These are phyloP conservation scores for Xylaria longipes DNA, from an alignment of 495 filamentous ascomycete species.

Conservation along the genomic window DNA sequence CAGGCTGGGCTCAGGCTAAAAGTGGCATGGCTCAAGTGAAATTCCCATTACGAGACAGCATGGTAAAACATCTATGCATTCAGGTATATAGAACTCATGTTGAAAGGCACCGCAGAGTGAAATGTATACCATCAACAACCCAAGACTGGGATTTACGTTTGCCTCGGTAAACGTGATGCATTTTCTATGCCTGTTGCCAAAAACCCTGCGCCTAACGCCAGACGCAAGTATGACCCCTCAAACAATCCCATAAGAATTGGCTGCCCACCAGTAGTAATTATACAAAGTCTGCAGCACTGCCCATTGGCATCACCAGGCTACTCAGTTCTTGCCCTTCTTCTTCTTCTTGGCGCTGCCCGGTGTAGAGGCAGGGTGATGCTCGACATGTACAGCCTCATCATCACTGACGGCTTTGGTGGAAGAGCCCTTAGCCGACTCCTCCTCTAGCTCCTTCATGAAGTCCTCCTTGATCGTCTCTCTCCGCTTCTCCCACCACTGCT, in stretches of 20 bases:
- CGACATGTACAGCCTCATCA: constrained; percentile 87
- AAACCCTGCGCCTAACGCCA: constrained; percentile 27
- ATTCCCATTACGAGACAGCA: too few species aligned
- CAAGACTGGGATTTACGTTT: background rate
- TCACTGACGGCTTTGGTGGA: constrained; percentile 59
- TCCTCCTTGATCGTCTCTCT: constrained; percentile 70
- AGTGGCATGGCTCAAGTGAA: too few species aligned
- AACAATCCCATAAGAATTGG: constrained; percentile 7
- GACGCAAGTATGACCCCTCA: constrained; percentile 16
- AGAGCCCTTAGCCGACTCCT: constrained; percentile 45
- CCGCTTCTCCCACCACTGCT: constrained; percentile 84
- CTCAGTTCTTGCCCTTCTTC: constrained; percentile 80
- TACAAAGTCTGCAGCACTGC: constrained; percentile 22
- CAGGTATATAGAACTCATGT: too few species aligned
- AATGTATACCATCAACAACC: background rate
- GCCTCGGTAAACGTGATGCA: background rate
- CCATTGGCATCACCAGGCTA: background rate
- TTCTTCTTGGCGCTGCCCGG: constrained; percentile 64
- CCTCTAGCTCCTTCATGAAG: constrained; percentile 85
- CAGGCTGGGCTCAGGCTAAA: too few species aligned
- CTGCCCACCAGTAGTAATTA: constrained; percentile 17
- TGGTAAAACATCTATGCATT: too few species aligned
- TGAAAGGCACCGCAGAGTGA: background rate
- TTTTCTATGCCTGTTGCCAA: constrained; percentile 13
- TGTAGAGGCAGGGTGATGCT: constrained; percentile 64